These are phyloP conservation scores for Phialophora verrucosa DNA, from an alignment of 2,329 filamentous ascomycete species.

Conservation along the genomic window DNA sequence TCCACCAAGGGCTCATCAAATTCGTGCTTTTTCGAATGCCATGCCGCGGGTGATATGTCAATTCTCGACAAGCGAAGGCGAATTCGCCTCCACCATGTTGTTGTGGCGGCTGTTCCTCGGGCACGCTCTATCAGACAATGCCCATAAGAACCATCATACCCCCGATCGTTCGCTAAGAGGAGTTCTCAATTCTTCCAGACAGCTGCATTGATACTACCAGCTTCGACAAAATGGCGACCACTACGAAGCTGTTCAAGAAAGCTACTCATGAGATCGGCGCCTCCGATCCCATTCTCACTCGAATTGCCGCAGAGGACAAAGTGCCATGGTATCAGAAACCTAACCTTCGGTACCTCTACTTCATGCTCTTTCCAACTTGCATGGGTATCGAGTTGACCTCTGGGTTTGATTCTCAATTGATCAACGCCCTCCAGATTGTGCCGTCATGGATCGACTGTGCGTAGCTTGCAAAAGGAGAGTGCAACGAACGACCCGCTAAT, in stretches of 20 bases:
- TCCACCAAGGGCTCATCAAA: constrained; percentile 11
- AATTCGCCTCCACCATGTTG: constrained; percentile 16
- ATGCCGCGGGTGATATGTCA: constrained; percentile 16
- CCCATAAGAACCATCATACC: constrained; percentile 6
- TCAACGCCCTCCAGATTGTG: constrained; percentile 52
- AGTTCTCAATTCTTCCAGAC: neutral
- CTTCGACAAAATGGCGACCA: constrained; percentile 12
- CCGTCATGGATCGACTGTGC: constrained; percentile 49
- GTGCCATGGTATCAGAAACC: constrained; percentile 64
- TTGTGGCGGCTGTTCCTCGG: constrained; percentile 7
- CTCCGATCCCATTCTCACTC: constrained; percentile 30
- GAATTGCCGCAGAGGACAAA: constrained; percentile 43
- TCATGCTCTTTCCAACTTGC: constrained; percentile 64
- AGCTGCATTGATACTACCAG: neutral
- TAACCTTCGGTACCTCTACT: constrained; percentile 62
- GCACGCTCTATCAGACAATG: neutral
- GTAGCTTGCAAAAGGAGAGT: constrained; percentile 9
- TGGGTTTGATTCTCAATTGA: constrained; percentile 62
- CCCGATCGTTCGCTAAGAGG: neutral
- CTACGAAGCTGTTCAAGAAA: constrained; percentile 23
- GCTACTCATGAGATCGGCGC: constrained; percentile 24
- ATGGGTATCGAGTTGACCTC: constrained; percentile 69
- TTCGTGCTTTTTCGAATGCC: neutral
- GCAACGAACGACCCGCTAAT: neutral
- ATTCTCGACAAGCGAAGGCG: constrained; percentile 7